Percentiles rank a stretch among this genome's conserved stretches.
phyloP scores from a whole-genome alignment of 129 eudicot genomes.

The Dittrichia graveolens region DNA sequence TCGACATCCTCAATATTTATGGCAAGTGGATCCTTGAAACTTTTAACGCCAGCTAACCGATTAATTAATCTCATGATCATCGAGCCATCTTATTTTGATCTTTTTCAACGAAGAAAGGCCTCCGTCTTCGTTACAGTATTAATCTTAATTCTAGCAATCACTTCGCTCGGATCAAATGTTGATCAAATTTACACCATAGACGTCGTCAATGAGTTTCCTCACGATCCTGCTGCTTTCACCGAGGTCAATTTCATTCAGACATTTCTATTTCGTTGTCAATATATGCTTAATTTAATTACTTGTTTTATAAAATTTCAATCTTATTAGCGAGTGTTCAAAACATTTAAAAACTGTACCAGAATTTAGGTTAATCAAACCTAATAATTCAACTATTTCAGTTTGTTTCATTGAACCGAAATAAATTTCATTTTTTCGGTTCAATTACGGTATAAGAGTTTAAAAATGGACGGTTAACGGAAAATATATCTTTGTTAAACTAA shows the following conservation, averaged over 20 bases:
- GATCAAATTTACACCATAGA: slow-evolving; percentile 39
- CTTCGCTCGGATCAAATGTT: slow-evolving; percentile 4
- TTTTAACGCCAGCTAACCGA: neutral
- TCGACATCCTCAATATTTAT: neutral
- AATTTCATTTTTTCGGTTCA: too few relatives aligned
- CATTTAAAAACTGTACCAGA: too few relatives aligned
- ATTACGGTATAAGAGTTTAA: too few relatives aligned
- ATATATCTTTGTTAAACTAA: too few relatives aligned
- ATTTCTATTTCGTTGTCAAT: neutral
- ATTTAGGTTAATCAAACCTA: too few relatives aligned
- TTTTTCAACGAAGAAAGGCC: neutral
- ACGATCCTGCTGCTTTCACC: slow-evolving; percentile 70
- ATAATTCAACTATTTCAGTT: too few relatives aligned
- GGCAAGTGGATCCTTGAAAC: neutral
- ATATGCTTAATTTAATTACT: too few relatives aligned
- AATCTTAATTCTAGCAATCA: slow-evolving; percentile 6
- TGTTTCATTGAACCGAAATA: too few relatives aligned
- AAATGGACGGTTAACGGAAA: too few relatives aligned
- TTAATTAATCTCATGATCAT: neutral
- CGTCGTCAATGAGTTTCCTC: slow-evolving; percentile 69
- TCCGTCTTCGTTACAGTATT: slow-evolving; percentile 23
- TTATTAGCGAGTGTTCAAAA: too few relatives aligned
- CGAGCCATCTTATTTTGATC: neutral
- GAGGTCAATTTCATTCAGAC: slow-evolving; percentile 41
- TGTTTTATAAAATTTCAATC: neutral